These are phyloP conservation scores for Candolleomyces efflorescens DNA, from an alignment of 768 basidiomycete genomes.

Conservation along the genomic window DNA sequence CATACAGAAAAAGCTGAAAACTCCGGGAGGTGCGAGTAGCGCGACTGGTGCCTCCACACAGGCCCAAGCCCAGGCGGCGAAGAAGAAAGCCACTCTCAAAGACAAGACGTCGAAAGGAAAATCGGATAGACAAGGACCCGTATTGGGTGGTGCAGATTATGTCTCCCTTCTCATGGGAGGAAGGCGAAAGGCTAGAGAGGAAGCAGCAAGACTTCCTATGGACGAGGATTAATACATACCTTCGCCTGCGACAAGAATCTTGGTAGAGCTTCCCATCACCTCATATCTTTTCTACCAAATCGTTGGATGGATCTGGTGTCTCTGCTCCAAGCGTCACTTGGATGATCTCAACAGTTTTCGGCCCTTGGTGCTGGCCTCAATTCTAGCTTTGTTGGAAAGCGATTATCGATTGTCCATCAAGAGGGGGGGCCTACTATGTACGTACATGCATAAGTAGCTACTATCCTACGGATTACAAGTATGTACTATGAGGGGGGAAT, in stretches of 20 bases:
- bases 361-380: no score
- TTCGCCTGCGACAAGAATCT: background rate
- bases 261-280: background rate
- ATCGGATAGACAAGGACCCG: conserved; percentile 29
- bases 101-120: conserved; percentile 28
- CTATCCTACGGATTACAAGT: no score
- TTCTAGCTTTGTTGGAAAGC: no score
- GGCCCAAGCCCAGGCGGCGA: conserved; percentile 36
- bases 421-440: no score
- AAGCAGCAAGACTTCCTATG: conserved; percentile 57
- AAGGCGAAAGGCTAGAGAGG: conserved; percentile 60
- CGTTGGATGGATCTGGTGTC: no score
- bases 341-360: no score
- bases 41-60: conserved; percentile 22
- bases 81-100: conserved; percentile 49
- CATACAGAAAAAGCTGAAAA: conserved; percentile 35
- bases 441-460: no score
- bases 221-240: conserved; percentile 13
- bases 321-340: no score
- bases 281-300: background rate
- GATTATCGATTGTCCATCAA: no score
- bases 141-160: conserved; percentile 76
- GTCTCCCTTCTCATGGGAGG: conserved; percentile 68
- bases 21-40: conserved; percentile 11
- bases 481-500: no score